Base-by-base conservation (phyloP, 2,329 filamentous ascomycete genomes). In the Microdochium nivale region DNA sequence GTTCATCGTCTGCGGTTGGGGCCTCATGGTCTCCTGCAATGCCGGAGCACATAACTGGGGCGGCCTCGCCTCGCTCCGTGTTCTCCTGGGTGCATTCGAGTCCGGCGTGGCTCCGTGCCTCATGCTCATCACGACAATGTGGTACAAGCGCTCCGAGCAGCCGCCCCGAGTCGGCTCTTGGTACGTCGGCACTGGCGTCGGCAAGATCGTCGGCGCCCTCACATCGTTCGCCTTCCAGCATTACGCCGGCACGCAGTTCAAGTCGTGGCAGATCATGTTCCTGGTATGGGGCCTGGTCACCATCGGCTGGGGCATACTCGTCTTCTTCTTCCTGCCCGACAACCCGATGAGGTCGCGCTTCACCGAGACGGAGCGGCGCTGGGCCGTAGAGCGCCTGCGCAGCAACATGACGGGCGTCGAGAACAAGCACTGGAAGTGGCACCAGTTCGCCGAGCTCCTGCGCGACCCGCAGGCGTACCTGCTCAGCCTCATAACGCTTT, bases 81-180 rank as follows among this genome's bases (percentile, higher is more conserved):
- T 87, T 62, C 80, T 88, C 58, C 73, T 87, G 1, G 86, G 86
- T 25, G 72, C 85, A 0, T 86, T 85, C 51, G 79, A 82, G 59
- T 69, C 74, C 13, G 74, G 73, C 8, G 73, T 81, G 10, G 74
- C 76, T 1, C 79, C 79, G 0, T 72, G 73, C 21, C 70, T 82
- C 50, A 76, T 80, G 40, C 67, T 80, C 14, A 73, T 81, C 51
- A 80, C 77, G 0, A 70, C 70, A 3, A 77, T 77, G 69, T 80
- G 74, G 75, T 79, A 79, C 53, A 76, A 73, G 53, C 70, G 72
- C 53, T 71, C 72, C 3, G 80, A 85, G 57, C 80, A 83, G 55
- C 78, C 80, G 0, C 62, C 78, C 21, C 73, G 81, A 1, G 76
- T 82, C 13, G 77, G 78, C 3, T 57, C 78, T 48, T 84, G 81